phyloP scores from a whole-genome alignment of 1,139 yeast genomes.

The Saccharomyces hybrid region DNA sequence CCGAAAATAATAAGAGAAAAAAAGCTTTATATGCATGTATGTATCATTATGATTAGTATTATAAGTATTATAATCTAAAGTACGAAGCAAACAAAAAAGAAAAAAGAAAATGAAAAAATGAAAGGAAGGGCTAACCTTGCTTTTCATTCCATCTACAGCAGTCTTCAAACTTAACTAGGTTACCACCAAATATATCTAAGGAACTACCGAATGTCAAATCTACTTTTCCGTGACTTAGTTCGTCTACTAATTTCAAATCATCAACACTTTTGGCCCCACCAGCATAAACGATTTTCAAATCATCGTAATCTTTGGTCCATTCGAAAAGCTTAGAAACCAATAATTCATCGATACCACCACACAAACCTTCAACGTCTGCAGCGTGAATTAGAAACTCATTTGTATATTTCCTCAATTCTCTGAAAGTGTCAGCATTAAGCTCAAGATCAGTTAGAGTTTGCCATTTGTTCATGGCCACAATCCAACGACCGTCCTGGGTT shows the following conservation, averaged over 20 bases:
- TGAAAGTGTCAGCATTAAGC: slow-evolving; percentile 48
- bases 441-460: slow-evolving; percentile 70
- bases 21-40: slow-evolving; percentile 4
- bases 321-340: slow-evolving; percentile 63
- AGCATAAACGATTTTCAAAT: slow-evolving; percentile 79
- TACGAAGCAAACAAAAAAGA: neutral
- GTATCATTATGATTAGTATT: slow-evolving; percentile 2
- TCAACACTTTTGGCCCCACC: slow-evolving; percentile 82
- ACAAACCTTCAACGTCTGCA: slow-evolving; percentile 95
- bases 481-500: slow-evolving; percentile 48
- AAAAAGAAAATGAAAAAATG: neutral
- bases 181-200: slow-evolving; percentile 89
- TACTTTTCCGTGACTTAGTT: slow-evolving; percentile 68
- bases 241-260: slow-evolving; percentile 59
- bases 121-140: slow-evolving; percentile 6
- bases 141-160: slow-evolving; percentile 61
- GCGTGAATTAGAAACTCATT: slow-evolving; percentile 89
- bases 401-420: slow-evolving; percentile 53
- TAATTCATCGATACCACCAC: slow-evolving; percentile 81
- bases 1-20: neutral
- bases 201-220: slow-evolving; percentile 92
- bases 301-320: slow-evolving; percentile 55
- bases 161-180: slow-evolving; percentile 63
- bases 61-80: slow-evolving; percentile 1
- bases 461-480: slow-evolving; percentile 96